phyloP scores from a whole-genome alignment of 306 rosid species.

The Lithocarpus polystachyus region DNA sequence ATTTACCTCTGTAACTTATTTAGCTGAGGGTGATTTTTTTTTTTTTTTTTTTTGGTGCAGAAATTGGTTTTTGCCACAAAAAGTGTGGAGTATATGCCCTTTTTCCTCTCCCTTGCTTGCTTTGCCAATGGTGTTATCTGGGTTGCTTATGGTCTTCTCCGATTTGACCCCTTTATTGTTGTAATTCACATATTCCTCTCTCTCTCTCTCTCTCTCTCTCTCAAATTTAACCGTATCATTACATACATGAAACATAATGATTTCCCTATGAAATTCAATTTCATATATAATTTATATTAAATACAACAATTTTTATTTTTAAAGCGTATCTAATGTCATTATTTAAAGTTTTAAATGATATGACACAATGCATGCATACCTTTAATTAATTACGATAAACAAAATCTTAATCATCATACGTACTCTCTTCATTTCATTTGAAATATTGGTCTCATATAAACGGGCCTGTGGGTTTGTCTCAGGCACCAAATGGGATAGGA shows the following conservation, averaged over 20 bases:
- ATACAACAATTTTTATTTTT: too few species aligned
- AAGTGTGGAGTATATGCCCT: conserved; percentile 91
- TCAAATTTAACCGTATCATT: not conserved
- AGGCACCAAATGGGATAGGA: conserved; percentile 91
- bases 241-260: not conserved
- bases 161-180: conserved; percentile 64
- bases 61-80: conserved; percentile 80
- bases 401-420: too few species aligned
- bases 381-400: too few species aligned
- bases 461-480: conserved; percentile 10
- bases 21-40: too few species aligned
- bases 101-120: conserved; percentile 62
- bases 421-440: too few species aligned
- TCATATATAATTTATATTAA: too few species aligned
- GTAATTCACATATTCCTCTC: conserved; percentile 27
- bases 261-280: too few species aligned
- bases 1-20: too few species aligned
- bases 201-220: not conserved
- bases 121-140: conserved; percentile 75
- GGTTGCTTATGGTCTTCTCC: conserved; percentile 75
- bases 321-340: too few species aligned
- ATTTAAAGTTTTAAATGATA: too few species aligned
- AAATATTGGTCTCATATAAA: not conserved
- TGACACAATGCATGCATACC: too few species aligned
- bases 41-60: conserved; percentile 32